phyloP scores from a whole-genome alignment of 257 asterid genomes.

The Solanum sitiens region DNA sequence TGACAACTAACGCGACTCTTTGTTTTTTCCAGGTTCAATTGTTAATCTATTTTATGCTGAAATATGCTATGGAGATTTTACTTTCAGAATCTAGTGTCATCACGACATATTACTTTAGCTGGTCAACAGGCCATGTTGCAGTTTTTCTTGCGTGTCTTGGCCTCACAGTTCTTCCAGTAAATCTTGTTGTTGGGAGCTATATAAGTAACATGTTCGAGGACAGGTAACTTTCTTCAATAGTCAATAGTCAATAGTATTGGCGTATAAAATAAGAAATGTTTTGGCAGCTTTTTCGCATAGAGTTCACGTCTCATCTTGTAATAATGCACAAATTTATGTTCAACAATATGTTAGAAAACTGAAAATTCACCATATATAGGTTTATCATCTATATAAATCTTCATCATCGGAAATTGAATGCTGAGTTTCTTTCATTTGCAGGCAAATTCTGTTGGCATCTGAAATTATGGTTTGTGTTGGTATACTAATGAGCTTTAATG shows the following conservation, averaged over 20 bases:
- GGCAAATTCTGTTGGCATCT: slow-evolving; percentile 76
- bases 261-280: background rate
- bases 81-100: slow-evolving; percentile 95
- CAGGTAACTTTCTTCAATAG: slow-evolving; percentile 41
- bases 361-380: background rate
- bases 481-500: slow-evolving; percentile 47
- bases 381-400: background rate
- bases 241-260: background rate
- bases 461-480: slow-evolving; percentile 59
- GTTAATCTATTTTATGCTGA: slow-evolving; percentile 94
- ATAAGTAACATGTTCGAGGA: slow-evolving; percentile 92
- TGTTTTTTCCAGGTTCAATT: slow-evolving; percentile 69
- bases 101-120: slow-evolving; percentile 70
- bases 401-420: background rate
- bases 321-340: background rate
- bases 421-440: slow-evolving; percentile 9
- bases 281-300: background rate
- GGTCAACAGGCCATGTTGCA: slow-evolving; percentile 82
- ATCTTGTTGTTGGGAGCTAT: slow-evolving; percentile 76
- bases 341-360: background rate
- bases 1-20: background rate
- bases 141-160: slow-evolving; percentile 88
- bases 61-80: slow-evolving; percentile 89
- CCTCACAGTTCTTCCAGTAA: slow-evolving; percentile 86
- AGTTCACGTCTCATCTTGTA: background rate